Percentiles rank a stretch among this genome's conserved stretches.
Evolutionary conservation across 2,329 filamentous ascomycete genomes (phyloP).

Genomic region (Epicoccum sorghinum): DNA sequence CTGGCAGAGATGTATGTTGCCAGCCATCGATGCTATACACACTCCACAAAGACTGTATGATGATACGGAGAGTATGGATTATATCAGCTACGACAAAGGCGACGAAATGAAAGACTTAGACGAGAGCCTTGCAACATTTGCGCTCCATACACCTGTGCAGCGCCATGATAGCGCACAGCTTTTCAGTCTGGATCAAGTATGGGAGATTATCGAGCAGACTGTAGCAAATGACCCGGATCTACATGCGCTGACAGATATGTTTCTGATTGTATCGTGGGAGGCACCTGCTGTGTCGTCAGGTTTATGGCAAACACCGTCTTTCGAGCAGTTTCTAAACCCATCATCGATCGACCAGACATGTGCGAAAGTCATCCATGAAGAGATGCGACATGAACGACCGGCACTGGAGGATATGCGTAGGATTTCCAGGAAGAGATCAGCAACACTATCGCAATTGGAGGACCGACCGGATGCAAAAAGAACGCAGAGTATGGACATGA

Average conservation of each 20-base stretch:
- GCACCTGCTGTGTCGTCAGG: slow-evolving; percentile 2
- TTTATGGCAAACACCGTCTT: slow-evolving; percentile 1
- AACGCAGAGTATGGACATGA: slow-evolving; percentile 13
- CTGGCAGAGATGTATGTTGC: slow-evolving; percentile 14
- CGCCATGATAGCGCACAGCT: slow-evolving; percentile 7
- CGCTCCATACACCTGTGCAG: slow-evolving; percentile 4
- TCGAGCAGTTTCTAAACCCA: slow-evolving; percentile 1
- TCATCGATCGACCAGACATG: neutral
- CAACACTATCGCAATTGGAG: slow-evolving; percentile 9
- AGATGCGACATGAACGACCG: neutral
- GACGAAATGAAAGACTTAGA: slow-evolving; percentile 9
- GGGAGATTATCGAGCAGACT: slow-evolving; percentile 5
- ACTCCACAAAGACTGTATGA: neutral
- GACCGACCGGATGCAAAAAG: slow-evolving; percentile 6
- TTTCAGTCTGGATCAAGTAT: slow-evolving; percentile 2
- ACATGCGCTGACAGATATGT: slow-evolving; percentile 1
- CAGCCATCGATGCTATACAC: slow-evolving; percentile 7
- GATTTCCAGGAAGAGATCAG: slow-evolving; percentile 6
- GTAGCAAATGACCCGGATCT: neutral
- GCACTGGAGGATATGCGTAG: neutral
- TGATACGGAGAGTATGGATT: slow-evolving; percentile 1
- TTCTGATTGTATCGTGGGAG: slow-evolving; percentile 12
- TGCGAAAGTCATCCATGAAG: neutral
- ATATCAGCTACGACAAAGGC: neutral
- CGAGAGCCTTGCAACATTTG: slow-evolving; percentile 7